These are phyloP conservation scores for Wickerhamomyces sydowiorum DNA, from an alignment of 805 yeast genomes.

Conservation along the genomic window DNA sequence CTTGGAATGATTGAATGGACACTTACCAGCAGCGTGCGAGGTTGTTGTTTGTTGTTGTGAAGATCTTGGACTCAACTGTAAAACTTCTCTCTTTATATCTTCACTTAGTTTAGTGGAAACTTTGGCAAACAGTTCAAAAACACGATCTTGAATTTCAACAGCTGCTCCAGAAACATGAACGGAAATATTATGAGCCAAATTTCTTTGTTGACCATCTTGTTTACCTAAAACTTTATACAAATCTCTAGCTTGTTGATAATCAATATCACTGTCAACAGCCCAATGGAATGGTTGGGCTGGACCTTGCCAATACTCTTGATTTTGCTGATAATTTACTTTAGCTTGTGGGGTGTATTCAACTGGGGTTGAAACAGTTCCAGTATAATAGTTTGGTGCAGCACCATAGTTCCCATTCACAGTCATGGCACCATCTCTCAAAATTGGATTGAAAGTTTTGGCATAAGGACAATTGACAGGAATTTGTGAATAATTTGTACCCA, in stretches of 20 bases:
- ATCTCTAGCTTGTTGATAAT: conserved; percentile 70
- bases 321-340: conserved; percentile 39
- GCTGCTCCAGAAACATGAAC: conserved; percentile 66
- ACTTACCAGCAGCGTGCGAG: background rate
- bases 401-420: conserved; percentile 67
- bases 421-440: conserved; percentile 81
- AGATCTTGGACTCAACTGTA: conserved; percentile 30
- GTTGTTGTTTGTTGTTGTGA: conserved; percentile 12
- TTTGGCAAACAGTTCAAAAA: conserved; percentile 67
- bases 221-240: conserved; percentile 72
- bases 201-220: conserved; percentile 77
- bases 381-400: conserved; percentile 67
- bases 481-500: conserved; percentile 69
- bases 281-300: conserved; percentile 85
- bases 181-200: conserved; percentile 80
- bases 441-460: conserved; percentile 56
- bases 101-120: conserved; percentile 66
- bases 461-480: conserved; percentile 89
- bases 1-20: conserved; percentile 1
- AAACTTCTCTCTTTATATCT: conserved; percentile 58
- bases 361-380: conserved; percentile 35
- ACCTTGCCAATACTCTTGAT: conserved; percentile 79
- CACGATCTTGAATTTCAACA: conserved; percentile 72
- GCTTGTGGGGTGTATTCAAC: conserved; percentile 21
- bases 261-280: conserved; percentile 62